A percentile compares a stretch with the other conserved stretches of the same genome.
phyloP scores from a whole-genome alignment of 768 basidiomycete species.

The Mycena kentingensis region DNA sequence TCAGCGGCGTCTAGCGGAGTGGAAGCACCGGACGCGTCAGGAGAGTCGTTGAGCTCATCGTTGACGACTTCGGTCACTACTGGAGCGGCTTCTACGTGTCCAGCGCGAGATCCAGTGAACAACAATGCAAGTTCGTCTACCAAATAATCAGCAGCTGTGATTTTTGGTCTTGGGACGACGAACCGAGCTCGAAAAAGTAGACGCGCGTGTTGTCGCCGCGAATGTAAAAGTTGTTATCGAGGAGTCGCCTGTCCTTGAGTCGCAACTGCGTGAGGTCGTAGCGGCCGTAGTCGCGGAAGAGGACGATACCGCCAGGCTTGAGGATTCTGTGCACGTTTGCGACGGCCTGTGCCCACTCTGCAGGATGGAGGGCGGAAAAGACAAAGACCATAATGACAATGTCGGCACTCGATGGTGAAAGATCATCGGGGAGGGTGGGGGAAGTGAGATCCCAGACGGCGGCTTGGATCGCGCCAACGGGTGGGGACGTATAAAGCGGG shows the following conservation, averaged over 20 bases:
- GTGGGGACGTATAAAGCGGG: slow-evolving; percentile 65
- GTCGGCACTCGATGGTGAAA: slow-evolving; percentile 75
- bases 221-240: slow-evolving; percentile 94
- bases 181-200: slow-evolving; percentile 93
- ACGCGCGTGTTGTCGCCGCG: slow-evolving; percentile 97
- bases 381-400: slow-evolving; percentile 93
- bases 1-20: not conserved
- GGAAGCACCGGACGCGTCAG: slow-evolving; percentile 6
- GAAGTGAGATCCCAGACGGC: slow-evolving; percentile 92
- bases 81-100: slow-evolving; percentile 35
- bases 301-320: slow-evolving; percentile 82
- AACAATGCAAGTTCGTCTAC: slow-evolving; percentile 78
- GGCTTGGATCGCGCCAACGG: slow-evolving; percentile 71
- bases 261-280: slow-evolving; percentile 93
- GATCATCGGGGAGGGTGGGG: slow-evolving; percentile 57
- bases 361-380: slow-evolving; percentile 87
- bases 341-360: slow-evolving; percentile 86
- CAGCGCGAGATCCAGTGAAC: slow-evolving; percentile 64
- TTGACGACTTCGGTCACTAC: slow-evolving; percentile 38
- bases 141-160: not conserved
- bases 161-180: slow-evolving; percentile 6
- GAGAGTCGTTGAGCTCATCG: slow-evolving; percentile 33
- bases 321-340: slow-evolving; percentile 84
- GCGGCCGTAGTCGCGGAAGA: slow-evolving; percentile 93
- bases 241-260: slow-evolving; percentile 83